Conservation (phyloP, 2,329 filamentous ascomycete species). For the Pseudocercospora ulei region DNA sequence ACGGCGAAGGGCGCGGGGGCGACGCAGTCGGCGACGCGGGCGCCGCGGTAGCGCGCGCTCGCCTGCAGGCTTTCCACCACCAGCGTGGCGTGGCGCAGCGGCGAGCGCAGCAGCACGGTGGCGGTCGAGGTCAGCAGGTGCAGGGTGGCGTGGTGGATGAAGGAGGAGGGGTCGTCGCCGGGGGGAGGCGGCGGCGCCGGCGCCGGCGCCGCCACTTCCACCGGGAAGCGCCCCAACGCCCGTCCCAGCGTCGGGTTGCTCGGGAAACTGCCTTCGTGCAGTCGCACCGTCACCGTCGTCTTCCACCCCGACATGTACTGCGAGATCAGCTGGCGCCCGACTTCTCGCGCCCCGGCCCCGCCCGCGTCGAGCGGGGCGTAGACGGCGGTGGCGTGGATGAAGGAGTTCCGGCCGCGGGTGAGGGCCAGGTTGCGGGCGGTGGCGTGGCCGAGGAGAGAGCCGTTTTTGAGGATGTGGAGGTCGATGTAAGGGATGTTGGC, state of each 20-base stretch:
- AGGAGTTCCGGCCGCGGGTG: conserved; percentile 59
- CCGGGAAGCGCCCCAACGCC: conserved; percentile 59
- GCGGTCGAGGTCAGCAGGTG: conserved; percentile 81
- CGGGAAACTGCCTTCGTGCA: conserved; percentile 65
- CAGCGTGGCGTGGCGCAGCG: conserved; percentile 61
- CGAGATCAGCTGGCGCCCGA: conserved; percentile 66
- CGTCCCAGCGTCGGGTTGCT: conserved; percentile 60
- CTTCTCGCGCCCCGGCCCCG: conserved; percentile 50
- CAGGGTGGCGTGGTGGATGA: conserved; percentile 76
- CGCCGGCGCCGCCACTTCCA: conserved; percentile 62
- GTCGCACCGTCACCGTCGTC: conserved; percentile 63
- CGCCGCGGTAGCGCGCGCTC: conserved; percentile 64
- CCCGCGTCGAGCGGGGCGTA: conserved; percentile 63
- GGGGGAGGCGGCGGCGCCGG: conserved; percentile 49
- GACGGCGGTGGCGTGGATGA: conserved; percentile 55
- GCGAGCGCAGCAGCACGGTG: conserved; percentile 71
- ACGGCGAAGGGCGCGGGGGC: conserved; percentile 67
- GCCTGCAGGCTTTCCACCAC: conserved; percentile 73
- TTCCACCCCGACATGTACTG: conserved; percentile 83
- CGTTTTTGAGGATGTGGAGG: conserved; percentile 47
- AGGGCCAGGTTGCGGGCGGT: conserved; percentile 56
- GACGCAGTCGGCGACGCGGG: conserved; percentile 66
- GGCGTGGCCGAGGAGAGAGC: conserved; percentile 64
- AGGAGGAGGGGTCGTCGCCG: conserved; percentile 44
- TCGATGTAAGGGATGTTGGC: conserved; percentile 72